Evolutionary conservation across 2,329 filamentous ascomycete genomes (phyloP).

Genomic region (Fusarium sp.): DNA sequence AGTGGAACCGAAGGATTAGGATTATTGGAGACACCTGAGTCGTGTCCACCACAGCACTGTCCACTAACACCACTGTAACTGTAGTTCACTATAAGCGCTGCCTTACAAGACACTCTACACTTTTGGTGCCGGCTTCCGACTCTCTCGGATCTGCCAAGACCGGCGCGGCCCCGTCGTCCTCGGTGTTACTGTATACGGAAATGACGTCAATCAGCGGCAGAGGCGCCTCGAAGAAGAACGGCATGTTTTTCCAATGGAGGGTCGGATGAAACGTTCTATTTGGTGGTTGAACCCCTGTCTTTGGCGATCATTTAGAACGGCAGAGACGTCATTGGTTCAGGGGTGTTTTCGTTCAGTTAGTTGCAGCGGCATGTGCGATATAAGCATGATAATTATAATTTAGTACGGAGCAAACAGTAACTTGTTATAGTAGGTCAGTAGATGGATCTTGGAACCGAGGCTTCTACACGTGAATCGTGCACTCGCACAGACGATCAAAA

Average conservation of each 20-base stretch:
- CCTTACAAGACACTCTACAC: constrained; percentile 20
- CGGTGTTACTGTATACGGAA: constrained; percentile 32
- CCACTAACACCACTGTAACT: neutral
- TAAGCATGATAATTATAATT: neutral
- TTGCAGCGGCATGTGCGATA: neutral
- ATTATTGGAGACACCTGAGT: constrained; percentile 17
- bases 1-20: constrained; percentile 13
- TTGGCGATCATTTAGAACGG: constrained; percentile 15
- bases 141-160: constrained; percentile 40
- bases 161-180: constrained; percentile 21
- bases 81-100: neutral
- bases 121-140: constrained; percentile 36
- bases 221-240: constrained; percentile 15
- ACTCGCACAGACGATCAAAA: neutral
- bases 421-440: too few relatives aligned
- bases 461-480: neutral
- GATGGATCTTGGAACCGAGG: too few relatives aligned
- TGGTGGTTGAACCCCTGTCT: neutral
- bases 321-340: constrained; percentile 24
- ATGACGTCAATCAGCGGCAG: constrained; percentile 37
- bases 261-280: constrained; percentile 16
- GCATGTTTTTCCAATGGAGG: neutral
- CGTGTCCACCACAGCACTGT: neutral
- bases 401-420: too few relatives aligned
- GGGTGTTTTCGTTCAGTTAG: neutral